These are phyloP conservation scores for Fonsecaea nubica DNA, from an alignment of 2,329 filamentous ascomycete species.

Conservation along the genomic window DNA sequence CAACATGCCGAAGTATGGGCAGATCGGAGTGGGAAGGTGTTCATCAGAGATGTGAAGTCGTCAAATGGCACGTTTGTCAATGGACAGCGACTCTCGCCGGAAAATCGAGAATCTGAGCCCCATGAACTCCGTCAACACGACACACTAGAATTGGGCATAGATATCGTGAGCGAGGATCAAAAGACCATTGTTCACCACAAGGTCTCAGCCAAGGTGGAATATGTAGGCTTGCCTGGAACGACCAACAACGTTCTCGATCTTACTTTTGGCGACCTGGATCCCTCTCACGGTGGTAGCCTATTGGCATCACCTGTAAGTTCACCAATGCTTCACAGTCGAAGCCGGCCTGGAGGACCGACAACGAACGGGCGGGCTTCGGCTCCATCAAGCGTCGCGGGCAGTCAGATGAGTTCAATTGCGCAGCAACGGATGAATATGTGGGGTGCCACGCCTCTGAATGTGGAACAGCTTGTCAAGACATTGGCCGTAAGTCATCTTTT, in stretches of 20 bases:
- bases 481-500: slow-evolving; percentile 68
- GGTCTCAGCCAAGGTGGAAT: slow-evolving; percentile 94
- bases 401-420: slow-evolving; percentile 64
- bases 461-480: slow-evolving; percentile 91
- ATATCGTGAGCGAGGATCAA: slow-evolving; percentile 98
- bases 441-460: slow-evolving; percentile 80
- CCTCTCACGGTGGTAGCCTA: slow-evolving; percentile 72
- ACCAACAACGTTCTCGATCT: slow-evolving; percentile 76
- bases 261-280: slow-evolving; percentile 89
- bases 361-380: slow-evolving; percentile 69
- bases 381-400: slow-evolving; percentile 61
- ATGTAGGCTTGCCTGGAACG: slow-evolving; percentile 81
- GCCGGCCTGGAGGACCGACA: slow-evolving; percentile 71
- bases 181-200: slow-evolving; percentile 99
- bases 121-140: slow-evolving; percentile 92
- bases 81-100: slow-evolving; percentile 82
- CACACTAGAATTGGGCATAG: slow-evolving; percentile 92
- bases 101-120: slow-evolving; percentile 95
- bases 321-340: slow-evolving; percentile 69
- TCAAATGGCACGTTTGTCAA: slow-evolving; percentile 99
- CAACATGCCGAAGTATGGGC: slow-evolving; percentile 98
- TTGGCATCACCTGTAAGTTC: slow-evolving; percentile 72
- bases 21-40: slow-evolving; percentile 82
- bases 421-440: slow-evolving; percentile 83
- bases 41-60: slow-evolving; percentile 96